Evolutionary conservation across 306 rosid species (phyloP).

Genomic region (Prunus mume): DNA sequence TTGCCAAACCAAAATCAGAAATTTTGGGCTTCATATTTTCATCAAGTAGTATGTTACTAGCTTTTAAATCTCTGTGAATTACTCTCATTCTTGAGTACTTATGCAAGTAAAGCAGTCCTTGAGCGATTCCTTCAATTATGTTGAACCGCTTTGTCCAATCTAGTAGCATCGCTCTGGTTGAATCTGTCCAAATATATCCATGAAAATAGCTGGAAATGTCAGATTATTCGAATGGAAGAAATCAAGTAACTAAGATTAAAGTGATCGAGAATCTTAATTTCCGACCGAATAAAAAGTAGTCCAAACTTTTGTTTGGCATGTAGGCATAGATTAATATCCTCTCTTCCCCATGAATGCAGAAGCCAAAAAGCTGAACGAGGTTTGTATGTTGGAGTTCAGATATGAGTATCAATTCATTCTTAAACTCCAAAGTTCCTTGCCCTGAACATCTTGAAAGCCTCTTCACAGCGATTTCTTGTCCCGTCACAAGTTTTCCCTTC

Average conservation of each 20-base stretch:
- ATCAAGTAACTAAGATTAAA: no score
- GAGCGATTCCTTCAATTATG: conserved; percentile 9
- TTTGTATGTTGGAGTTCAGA: no score
- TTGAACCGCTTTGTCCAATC: conserved; percentile 21
- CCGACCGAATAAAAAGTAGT: no score
- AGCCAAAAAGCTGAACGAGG: no score
- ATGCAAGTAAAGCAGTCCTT: conserved; percentile 12
- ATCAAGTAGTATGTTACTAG: conserved; percentile 23
- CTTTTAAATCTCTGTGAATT: conserved; percentile 23
- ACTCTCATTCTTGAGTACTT: conserved; percentile 20
- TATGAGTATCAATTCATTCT: no score
- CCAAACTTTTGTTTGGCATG: no score
- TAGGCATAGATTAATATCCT: no score
- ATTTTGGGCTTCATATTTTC: background rate
- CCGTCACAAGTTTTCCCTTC: background rate
- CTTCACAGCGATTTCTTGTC: background rate
- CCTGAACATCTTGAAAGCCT: background rate
- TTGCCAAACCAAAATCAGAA: conserved; percentile 28
- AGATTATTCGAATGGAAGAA: no score
- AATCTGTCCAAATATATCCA: conserved; percentile 3
- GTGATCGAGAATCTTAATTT: no score
- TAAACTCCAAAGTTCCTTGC: background rate
- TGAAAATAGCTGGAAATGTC: no score
- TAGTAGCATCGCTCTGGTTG: background rate
- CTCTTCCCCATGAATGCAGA: no score